These are phyloP conservation scores for Gynandropsis gynandra DNA, from an alignment of 345 rosid species.

Conservation along the genomic window DNA sequence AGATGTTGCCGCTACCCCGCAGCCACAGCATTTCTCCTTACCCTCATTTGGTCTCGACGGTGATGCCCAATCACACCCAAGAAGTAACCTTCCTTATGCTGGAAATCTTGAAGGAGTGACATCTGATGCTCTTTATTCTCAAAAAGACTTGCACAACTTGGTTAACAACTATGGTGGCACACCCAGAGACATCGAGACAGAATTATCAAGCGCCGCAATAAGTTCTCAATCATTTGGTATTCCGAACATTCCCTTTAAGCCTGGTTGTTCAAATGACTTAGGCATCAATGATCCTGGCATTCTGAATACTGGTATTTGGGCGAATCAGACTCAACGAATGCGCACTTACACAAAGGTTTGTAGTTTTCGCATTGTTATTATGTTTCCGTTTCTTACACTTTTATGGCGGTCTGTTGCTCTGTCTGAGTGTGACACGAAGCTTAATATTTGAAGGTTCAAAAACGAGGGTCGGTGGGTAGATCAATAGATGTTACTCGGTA, in stretches of 20 bases:
- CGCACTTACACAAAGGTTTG: constrained; percentile 89
- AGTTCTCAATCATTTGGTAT: constrained; percentile 88
- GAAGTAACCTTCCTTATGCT: constrained; percentile 52
- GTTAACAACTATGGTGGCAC: constrained; percentile 56
- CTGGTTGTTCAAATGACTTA: constrained; percentile 66
- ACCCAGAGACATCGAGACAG: constrained; percentile 78
- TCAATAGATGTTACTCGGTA: constrained; percentile 88
- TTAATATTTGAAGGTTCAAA: constrained; percentile 66
- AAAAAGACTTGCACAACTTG: constrained; percentile 83
- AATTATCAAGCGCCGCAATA: constrained; percentile 77
- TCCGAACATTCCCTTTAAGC: constrained; percentile 69
- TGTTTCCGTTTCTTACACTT: not conserved
- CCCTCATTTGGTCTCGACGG: constrained; percentile 74
- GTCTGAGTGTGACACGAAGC: not conserved
- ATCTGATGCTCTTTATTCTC: constrained; percentile 65
- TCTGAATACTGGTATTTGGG: constrained; percentile 71
- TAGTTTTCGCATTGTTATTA: constrained; percentile 4
- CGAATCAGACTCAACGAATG: constrained; percentile 79
- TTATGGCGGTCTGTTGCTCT: no score
- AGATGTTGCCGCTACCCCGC: constrained; percentile 40
- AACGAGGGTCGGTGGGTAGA: constrained; percentile 95
- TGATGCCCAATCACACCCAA: constrained; percentile 63
- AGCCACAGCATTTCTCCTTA: constrained; percentile 60
- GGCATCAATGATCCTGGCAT: constrained; percentile 62
- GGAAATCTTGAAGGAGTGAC: constrained; percentile 52